Conservation (phyloP, 2,329 filamentous ascomycete species). For the Pseudonectria foliicola region DNA sequence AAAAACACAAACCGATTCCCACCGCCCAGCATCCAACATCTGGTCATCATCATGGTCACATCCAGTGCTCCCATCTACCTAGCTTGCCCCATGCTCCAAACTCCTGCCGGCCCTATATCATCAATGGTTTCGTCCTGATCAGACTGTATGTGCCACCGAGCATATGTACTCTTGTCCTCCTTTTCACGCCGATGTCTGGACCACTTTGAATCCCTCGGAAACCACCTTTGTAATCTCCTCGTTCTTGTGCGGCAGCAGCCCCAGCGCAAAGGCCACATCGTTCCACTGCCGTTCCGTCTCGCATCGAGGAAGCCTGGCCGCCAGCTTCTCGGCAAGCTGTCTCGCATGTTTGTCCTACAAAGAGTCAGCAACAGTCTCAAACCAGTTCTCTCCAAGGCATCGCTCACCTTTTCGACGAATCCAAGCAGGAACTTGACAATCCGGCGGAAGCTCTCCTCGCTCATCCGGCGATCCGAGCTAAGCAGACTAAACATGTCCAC, state of each 20-base stretch:
- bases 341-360: conserved; percentile 90
- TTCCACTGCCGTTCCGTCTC: conserved; percentile 96
- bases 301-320: conserved; percentile 74
- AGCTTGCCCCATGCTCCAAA: too few relatives aligned
- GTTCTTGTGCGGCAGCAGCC: conserved; percentile 85
- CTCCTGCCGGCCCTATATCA: too few relatives aligned
- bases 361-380: conserved; percentile 14
- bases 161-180: neutral
- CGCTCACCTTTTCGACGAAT: conserved; percentile 89
- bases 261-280: conserved; percentile 88
- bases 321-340: conserved; percentile 86
- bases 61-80: too few relatives aligned
- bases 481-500: conserved; percentile 97
- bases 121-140: neutral
- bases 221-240: conserved; percentile 78
- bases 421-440: conserved; percentile 90
- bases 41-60: too few relatives aligned
- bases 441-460: conserved; percentile 77
- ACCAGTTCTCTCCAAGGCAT: conserved; percentile 1
- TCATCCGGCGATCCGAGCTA: conserved; percentile 70
- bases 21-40: too few relatives aligned
- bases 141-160: too few relatives aligned
- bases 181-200: conserved; percentile 54
- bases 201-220: conserved; percentile 66
- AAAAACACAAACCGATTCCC: too few relatives aligned